Evolutionary conservation across 2,329 filamentous ascomycete species (phyloP), one percentile per base, ranked within the genome.

Genomic region (Scorias spongiosa): DNA sequence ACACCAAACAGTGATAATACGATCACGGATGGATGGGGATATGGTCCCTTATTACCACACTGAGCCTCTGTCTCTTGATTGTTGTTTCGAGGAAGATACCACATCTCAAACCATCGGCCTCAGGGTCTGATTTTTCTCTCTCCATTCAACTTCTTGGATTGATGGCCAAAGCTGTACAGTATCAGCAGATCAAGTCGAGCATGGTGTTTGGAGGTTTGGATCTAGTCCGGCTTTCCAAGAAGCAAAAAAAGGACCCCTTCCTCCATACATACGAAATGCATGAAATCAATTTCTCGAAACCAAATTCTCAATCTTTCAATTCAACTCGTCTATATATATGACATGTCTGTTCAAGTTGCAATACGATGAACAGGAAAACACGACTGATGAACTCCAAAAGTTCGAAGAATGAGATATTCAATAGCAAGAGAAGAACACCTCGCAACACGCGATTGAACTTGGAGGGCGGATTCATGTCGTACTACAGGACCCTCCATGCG

Each of bases 11-110:
- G 32, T 61, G 63, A 57, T 69, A 69, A 68, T 69, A 66, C 66
- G 65, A 68, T 68, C 66, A 70, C 65, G 65, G 66, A 26, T 26
- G 20, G 66, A 63, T 65, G 63, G 66, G 56, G 51, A 50, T 56
- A 49, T 43, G 46, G 50, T 50, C 49, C 46, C 51, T 56, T 51
- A 59, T 52, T 46, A 40, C 48, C 46, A 46, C 44, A 44, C 49
- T 53, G 52, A 40, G 39, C 44, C 44, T 51, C 56, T 51, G 50
- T 48, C 50, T 42, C 39, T 41, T 46, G 37, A 29, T 39, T 29
- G 41, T 44, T 44, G 42, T 36, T 36, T 12, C 32, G 20, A 26
- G 20, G 12, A 36, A 36, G 32, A 36, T 36, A 36, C 32, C 32
- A 36, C 32, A 26, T 26, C 20, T 26, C 20, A 26, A 26, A 26